Base-by-base conservation (phyloP, 1,284 basidiomycete genomes). In the Leccinum fallax region DNA sequence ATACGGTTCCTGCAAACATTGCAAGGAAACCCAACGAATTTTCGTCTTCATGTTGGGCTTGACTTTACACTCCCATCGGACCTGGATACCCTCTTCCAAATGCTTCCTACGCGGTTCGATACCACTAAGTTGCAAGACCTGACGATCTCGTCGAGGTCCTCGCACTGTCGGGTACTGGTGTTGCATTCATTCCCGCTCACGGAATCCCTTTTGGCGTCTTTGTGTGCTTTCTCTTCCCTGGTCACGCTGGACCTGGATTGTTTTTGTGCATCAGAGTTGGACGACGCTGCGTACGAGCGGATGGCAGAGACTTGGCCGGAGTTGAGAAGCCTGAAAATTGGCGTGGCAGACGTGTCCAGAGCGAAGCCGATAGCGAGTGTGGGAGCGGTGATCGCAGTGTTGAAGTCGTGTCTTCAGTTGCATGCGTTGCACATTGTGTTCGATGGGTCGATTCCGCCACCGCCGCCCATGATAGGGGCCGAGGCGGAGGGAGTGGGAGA, bases 231-330 rank as follows among this genome's bases (percentile, higher is more conserved):
- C 34, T 60, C 51, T 5, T 55, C 57, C 3, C 16, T 69, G 4
- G 57, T 53, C 11, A 16, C 24, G 2, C 38, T 69, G 16, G 36
- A 67, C 38, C 10, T 69, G 19, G 11, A 40, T 34, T 11, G 24
- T 26, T 67, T 67, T 30, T 60, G 61, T 8, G 30, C 60, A 2
- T 55, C 55, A 1, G 48, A 38, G 7, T 30, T 67, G 57, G 66
- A 70, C 40, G 68, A 69, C 10, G 43, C 30, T 10, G 57, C 52
- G 3, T 65, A 67, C 28, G 55, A 32, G 30, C n/a, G 30, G 38
- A 60, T 70, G 34, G 63, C 58, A 3, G 48, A 38, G 3, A 32
- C 59, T 28, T 68, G 63, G 66, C 64, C 59, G 1, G 43, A 46
- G 30, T 43, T 69, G 21, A 59, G 21, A 40, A 58, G 53, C 15